These are phyloP conservation scores for Wallacemonas sp. DNA, from an alignment of 208 protist genomes.

Conservation along the genomic window DNA sequence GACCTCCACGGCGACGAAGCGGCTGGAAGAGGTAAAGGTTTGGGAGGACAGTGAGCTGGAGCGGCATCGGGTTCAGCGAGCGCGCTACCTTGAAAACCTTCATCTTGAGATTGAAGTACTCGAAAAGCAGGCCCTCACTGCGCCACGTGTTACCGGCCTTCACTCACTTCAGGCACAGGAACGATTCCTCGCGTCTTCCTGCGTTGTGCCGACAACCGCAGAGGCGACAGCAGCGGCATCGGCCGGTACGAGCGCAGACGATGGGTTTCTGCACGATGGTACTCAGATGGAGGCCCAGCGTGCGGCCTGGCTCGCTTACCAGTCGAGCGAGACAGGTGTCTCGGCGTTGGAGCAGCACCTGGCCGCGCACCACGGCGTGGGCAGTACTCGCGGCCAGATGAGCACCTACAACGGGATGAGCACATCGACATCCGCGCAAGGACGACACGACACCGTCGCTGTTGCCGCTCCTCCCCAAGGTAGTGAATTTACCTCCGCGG, in stretches of 20 bases:
- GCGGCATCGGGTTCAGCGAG: slow-evolving; percentile 17
- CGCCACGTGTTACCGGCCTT: not conserved
- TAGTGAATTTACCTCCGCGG: not conserved
- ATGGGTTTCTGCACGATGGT: not conserved
- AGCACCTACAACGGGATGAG: too few species aligned
- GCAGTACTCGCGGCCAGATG: too few species aligned
- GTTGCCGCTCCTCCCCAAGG: too few species aligned
- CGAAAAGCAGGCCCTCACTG: not conserved
- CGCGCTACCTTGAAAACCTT: slow-evolving; percentile 23
- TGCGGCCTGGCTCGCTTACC: slow-evolving; percentile 1
- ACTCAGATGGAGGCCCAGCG: not conserved
- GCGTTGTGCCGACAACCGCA: not conserved
- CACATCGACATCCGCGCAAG: too few species aligned
- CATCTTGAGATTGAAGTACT: slow-evolving; percentile 32
- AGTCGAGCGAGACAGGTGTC: not conserved
- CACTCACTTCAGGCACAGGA: not conserved
- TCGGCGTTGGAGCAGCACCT: too few species aligned
- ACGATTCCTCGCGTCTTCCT: not conserved
- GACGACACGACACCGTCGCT: too few species aligned
- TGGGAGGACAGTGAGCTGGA: slow-evolving; percentile 33
- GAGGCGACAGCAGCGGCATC: not conserved
- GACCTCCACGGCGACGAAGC: slow-evolving; percentile 21
- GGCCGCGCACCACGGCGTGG: too few species aligned
- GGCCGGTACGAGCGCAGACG: not conserved
- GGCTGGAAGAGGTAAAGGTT: slow-evolving; percentile 26